A percentile compares a stretch with the other conserved stretches of the same genome.
Conservation (phyloP, 768 basidiomycete species). For the Boletus rubroflammeus region DNA sequence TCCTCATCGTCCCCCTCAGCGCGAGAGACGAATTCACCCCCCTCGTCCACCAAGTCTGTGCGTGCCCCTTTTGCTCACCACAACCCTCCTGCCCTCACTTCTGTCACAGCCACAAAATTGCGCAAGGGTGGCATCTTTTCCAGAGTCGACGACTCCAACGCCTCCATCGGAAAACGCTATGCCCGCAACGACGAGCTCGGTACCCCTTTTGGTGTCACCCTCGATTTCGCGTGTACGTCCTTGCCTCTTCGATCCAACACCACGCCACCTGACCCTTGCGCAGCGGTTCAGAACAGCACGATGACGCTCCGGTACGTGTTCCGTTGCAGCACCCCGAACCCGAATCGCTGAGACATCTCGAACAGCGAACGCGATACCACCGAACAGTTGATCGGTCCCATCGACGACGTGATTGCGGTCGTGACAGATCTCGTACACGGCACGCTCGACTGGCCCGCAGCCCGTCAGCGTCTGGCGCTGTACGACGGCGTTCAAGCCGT, state of each 20-base stretch:
- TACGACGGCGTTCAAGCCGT: slow-evolving; percentile 92
- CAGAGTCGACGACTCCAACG: slow-evolving; percentile 93
- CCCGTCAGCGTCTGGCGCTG: slow-evolving; percentile 61
- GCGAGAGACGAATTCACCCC: slow-evolving; percentile 80
- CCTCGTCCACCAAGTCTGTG: slow-evolving; percentile 86
- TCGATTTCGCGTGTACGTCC: slow-evolving; percentile 82
- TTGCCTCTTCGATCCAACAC: too few relatives aligned
- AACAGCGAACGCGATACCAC: slow-evolving; percentile 91
- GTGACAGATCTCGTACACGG: slow-evolving; percentile 79
- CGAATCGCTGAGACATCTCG: neutral
- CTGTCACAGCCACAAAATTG: slow-evolving; percentile 68
- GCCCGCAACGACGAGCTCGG: slow-evolving; percentile 98
- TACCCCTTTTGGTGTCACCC: slow-evolving; percentile 93
- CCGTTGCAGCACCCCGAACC: neutral
- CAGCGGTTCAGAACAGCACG: slow-evolving; percentile 88
- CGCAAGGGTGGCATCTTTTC: slow-evolving; percentile 87
- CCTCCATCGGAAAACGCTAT: slow-evolving; percentile 95
- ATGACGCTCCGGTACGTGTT: slow-evolving; percentile 83
- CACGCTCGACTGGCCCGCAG: slow-evolving; percentile 71
- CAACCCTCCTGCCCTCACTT: neutral
- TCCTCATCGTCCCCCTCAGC: slow-evolving; percentile 92
- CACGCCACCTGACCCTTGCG: neutral
- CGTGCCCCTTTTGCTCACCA: too few relatives aligned
- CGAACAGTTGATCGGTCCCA: slow-evolving; percentile 82
- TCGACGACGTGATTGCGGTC: slow-evolving; percentile 84